Percentiles rank a stretch among this genome's conserved stretches.
These are phyloP conservation scores for Herpetomonas samuelpessoai DNA, from an alignment of 208 protist species.

Conservation along the genomic window DNA sequence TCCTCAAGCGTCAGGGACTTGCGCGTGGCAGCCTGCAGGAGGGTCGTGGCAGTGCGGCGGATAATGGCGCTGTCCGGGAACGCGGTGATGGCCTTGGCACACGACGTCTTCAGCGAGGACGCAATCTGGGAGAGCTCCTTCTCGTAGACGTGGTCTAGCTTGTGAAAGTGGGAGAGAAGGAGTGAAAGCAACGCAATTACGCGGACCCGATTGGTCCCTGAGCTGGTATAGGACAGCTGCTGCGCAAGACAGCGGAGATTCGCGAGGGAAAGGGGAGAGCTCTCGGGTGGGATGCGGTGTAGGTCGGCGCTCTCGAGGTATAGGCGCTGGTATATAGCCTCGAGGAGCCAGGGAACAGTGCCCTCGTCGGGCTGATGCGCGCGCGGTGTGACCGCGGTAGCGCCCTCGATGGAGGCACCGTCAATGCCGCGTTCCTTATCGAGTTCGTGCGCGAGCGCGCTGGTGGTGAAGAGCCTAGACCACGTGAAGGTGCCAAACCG, in stretches of 20 bases:
- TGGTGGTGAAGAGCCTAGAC: conserved; percentile 38
- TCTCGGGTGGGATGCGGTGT: conserved; percentile 56
- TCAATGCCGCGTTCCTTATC: not conserved
- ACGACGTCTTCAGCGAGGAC: conserved; percentile 54
- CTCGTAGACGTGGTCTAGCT: conserved; percentile 41
- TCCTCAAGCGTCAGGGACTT: conserved; percentile 54
- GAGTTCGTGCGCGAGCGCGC: conserved; percentile 37
- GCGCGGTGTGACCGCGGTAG: conserved; percentile 9
- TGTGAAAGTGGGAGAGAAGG: conserved; percentile 55
- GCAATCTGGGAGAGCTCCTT: conserved; percentile 49
- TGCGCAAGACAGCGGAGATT: conserved; percentile 41
- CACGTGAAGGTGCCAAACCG: conserved; percentile 71
- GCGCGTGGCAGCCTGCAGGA: conserved; percentile 38
- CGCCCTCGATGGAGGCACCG: conserved; percentile 22
- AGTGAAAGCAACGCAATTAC: conserved; percentile 61
- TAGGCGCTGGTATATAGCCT: conserved; percentile 58
- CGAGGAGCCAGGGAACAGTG: conserved; percentile 57
- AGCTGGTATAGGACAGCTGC: conserved; percentile 27
- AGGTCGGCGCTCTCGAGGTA: conserved; percentile 64
- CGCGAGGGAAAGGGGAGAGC: conserved; percentile 30
- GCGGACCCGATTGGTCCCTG: conserved; percentile 35
- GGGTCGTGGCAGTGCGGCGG: conserved; percentile 33
- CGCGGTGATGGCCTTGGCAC: conserved; percentile 41
- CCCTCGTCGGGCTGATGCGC: conserved; percentile 8
- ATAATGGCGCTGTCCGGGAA: conserved; percentile 52